These are phyloP conservation scores for Coffea canephora DNA, from an alignment of 257 asterid genomes.

Conservation along the genomic window DNA sequence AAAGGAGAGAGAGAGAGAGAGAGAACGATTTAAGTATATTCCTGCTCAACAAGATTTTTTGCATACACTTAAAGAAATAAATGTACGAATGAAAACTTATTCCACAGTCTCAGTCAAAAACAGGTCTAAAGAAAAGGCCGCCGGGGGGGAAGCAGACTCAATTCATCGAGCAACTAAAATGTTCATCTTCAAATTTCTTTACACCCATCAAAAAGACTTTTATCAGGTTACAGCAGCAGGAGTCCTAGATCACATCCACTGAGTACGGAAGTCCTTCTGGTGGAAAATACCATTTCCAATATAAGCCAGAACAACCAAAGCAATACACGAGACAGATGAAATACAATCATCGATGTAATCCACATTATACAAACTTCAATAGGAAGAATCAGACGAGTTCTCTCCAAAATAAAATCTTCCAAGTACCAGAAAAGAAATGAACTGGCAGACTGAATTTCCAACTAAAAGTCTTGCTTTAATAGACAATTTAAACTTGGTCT, in stretches of 20 bases:
- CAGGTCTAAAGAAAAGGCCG: background rate
- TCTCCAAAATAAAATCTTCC: background rate
- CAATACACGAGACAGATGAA: background rate
- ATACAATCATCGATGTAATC: background rate
- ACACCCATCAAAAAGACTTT: background rate
- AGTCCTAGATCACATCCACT: background rate
- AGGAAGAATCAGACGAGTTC: background rate
- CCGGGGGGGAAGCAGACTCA: background rate
- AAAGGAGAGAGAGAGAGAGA: background rate
- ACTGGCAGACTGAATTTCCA: background rate
- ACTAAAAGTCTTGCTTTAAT: background rate
- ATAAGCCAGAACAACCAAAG: background rate
- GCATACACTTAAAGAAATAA: background rate
- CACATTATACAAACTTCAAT: background rate
- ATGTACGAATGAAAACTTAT: background rate
- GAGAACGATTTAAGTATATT: background rate
- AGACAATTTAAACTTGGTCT: background rate
- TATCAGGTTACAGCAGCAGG: background rate
- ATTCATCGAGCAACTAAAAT: background rate
- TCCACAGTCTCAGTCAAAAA: background rate
- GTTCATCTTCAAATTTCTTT: background rate
- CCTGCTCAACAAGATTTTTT: background rate
- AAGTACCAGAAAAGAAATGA: background rate
- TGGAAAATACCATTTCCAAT: background rate
- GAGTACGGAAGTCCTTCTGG: background rate